Percentiles rank a stretch among this genome's conserved stretches.
Evolutionary conservation across 139 green algal genomes (phyloP).

Genomic region (Chlamydomonas sphaeroides): DNA sequence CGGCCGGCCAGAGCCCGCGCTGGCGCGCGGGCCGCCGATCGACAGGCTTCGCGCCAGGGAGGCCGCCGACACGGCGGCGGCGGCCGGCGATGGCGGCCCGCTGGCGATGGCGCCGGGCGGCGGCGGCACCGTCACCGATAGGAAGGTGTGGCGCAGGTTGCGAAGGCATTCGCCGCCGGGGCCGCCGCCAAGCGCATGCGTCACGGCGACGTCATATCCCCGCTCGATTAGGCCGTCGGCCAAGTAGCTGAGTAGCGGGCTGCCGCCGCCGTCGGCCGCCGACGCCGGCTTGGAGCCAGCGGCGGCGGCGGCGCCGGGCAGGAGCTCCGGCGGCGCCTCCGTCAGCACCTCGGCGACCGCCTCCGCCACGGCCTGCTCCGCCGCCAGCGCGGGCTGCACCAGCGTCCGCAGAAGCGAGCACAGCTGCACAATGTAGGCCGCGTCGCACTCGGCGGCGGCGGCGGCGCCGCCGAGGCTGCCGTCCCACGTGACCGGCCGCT

Average conservation of each 20-base stretch:
- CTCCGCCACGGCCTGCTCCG: conserved; percentile 20
- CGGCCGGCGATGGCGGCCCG: conserved; percentile 8
- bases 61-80: not conserved
- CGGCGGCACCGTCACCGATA: conserved; percentile 45
- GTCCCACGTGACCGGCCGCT: conserved; percentile 12
- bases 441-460: not conserved
- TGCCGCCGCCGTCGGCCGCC: not conserved
- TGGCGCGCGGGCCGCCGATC: not conserved
- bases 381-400: conserved; percentile 24
- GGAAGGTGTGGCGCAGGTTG: conserved; percentile 75
- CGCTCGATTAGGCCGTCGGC: conserved; percentile 19
- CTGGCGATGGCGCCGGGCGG: not conserved
- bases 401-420: conserved; percentile 13
- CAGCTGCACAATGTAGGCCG: not conserved
- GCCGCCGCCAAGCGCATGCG: conserved; percentile 29
- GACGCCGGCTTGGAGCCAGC: not conserved
- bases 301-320: not conserved
- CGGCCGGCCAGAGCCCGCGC: not conserved
- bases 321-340: not conserved
- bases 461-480: not conserved
- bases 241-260: conserved; percentile 13
- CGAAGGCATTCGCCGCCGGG: conserved; percentile 61
- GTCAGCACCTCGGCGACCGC: conserved; percentile 13
- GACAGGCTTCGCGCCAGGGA: not conserved
- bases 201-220: conserved; percentile 30